Percentiles rank a stretch among this genome's conserved stretches.
These are phyloP conservation scores for Emericellopsis terricola DNA, from an alignment of 495 filamentous ascomycete species.

Conservation along the genomic window DNA sequence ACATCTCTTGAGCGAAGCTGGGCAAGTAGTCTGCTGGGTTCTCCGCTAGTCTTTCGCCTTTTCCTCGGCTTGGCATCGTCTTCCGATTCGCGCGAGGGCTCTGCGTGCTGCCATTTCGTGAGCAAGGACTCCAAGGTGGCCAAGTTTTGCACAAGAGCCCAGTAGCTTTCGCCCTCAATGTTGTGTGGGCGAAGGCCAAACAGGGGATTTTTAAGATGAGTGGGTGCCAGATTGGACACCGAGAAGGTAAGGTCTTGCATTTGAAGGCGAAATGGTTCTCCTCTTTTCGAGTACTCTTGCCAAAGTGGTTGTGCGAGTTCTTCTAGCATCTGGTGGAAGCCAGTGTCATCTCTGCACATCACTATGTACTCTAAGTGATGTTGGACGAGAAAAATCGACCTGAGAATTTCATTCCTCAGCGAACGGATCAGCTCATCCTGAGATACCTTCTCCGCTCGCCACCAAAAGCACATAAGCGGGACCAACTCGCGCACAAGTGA, in stretches of 20 bases:
- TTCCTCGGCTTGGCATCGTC: slow-evolving; percentile 36
- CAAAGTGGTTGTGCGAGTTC: slow-evolving; percentile 43
- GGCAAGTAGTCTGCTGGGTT: slow-evolving; percentile 41
- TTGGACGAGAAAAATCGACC: slow-evolving; percentile 48
- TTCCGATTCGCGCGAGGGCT: no score
- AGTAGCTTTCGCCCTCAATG: slow-evolving; percentile 29
- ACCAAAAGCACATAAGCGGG: slow-evolving; percentile 53
- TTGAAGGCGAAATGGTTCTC: slow-evolving; percentile 55
- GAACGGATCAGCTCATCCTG: slow-evolving; percentile 53
- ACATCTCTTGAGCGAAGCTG: slow-evolving; percentile 37
- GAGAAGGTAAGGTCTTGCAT: slow-evolving; percentile 53
- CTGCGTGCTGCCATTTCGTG: no score
- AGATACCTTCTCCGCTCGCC: slow-evolving; percentile 45
- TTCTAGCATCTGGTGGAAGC: slow-evolving; percentile 20
- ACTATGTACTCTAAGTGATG: slow-evolving; percentile 33
- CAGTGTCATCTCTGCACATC: slow-evolving; percentile 10
- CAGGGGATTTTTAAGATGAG: slow-evolving; percentile 15
- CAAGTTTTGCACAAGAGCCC: slow-evolving; percentile 32
- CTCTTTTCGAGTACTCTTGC: slow-evolving; percentile 52
- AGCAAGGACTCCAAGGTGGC: slow-evolving; percentile 29
- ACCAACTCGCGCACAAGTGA: slow-evolving; percentile 39
- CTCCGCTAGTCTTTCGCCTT: slow-evolving; percentile 37
- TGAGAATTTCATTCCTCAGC: slow-evolving; percentile 40
- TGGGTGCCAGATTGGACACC: slow-evolving; percentile 13
- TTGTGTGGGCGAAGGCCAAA: slow-evolving; percentile 31